These are phyloP conservation scores for Caryopteris hybrid DNA, from an alignment of 305 asterid species.

Conservation along the genomic window DNA sequence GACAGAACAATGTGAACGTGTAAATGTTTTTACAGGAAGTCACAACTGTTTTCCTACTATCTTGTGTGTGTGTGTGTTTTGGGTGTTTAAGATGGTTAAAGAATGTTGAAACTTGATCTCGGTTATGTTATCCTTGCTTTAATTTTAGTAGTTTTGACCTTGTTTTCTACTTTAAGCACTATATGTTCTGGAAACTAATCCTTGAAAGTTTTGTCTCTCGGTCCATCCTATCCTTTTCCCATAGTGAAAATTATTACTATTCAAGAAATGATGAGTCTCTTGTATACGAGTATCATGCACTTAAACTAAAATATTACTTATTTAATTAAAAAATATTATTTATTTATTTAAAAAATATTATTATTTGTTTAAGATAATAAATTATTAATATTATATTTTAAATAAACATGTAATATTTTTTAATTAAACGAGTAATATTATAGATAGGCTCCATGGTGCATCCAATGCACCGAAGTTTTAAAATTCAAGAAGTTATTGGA, in stretches of 20 bases:
- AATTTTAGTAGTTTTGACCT: background rate
- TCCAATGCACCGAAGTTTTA: no score
- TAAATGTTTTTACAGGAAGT: background rate
- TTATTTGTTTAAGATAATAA: no score
- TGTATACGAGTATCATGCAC: no score
- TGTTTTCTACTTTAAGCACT: conserved; percentile 14
- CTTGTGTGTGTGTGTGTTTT: conserved; percentile 4
- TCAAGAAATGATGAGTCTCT: no score
- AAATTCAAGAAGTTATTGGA: no score
- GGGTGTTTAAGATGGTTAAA: conserved; percentile 14
- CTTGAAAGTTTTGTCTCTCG: conserved; percentile 32
- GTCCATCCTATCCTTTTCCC: conserved; percentile 17
- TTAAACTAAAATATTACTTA: no score
- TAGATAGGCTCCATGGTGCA: no score
- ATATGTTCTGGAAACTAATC: conserved; percentile 4
- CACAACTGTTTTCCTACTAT: conserved; percentile 7
- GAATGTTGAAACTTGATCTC: background rate
- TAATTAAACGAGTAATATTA: no score
- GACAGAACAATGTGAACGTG: background rate
- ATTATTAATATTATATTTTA: no score
- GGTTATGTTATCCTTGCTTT: conserved; percentile 27
- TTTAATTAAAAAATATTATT: no score
- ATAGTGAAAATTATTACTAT: background rate
- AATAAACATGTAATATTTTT: no score
- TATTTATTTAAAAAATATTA: no score